phyloP scores from a whole-genome alignment of 73 alveolate genomes.

The Symbiodinium pilosum region DNA sequence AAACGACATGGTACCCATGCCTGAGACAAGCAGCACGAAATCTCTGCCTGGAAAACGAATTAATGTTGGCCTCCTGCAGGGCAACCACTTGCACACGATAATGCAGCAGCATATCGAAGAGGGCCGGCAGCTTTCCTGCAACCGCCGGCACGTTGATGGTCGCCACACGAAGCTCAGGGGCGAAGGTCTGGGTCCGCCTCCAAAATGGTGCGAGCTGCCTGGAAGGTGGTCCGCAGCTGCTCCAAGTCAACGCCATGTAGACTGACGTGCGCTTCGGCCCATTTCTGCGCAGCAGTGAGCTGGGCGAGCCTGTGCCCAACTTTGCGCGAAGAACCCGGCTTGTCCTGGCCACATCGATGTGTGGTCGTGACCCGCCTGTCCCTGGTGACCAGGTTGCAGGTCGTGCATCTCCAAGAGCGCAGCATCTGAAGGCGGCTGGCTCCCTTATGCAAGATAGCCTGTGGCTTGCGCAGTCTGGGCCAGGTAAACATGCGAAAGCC shows the following conservation, averaged over 20 bases:
- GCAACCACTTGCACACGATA: neutral
- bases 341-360: neutral
- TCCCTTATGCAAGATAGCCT: neutral
- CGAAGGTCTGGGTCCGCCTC: neutral
- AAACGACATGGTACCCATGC: too few relatives aligned
- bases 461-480: neutral
- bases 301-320: neutral
- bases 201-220: neutral
- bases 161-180: neutral
- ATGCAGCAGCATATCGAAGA: neutral
- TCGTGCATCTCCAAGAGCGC: too few relatives aligned
- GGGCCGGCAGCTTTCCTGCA: neutral
- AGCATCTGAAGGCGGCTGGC: too few relatives aligned
- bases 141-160: neutral
- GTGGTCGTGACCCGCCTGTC: neutral
- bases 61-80: neutral
- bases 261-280: neutral
- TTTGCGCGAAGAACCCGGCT: neutral
- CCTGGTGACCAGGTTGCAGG: too few relatives aligned
- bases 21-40: neutral
- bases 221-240: neutral
- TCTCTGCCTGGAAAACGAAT: neutral
- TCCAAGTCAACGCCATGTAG: neutral
- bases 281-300: neutral
- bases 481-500: neutral